phyloP scores from a whole-genome alignment of 257 asterid genomes.

The Nicotiana tomentosiformis region DNA sequence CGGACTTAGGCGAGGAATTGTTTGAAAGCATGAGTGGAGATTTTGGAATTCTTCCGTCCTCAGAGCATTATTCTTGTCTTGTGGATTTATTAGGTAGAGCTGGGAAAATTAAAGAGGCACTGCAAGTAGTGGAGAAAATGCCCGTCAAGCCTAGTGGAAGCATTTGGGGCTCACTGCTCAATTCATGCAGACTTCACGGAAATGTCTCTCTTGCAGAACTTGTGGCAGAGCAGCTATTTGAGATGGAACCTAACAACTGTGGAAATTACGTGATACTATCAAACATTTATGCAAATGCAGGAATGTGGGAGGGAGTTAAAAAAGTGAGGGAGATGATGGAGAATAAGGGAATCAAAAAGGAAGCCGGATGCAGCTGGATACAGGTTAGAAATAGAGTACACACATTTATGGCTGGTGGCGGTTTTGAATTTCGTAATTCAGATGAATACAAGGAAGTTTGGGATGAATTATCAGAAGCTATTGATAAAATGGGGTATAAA shows the following conservation, averaged over 20 bases:
- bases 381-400: conserved; percentile 28
- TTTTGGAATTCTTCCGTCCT: conserved; percentile 23
- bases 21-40: conserved; percentile 33
- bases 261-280: conserved; percentile 41
- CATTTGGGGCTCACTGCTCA: conserved; percentile 53
- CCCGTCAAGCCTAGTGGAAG: conserved; percentile 40
- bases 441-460: conserved; percentile 29
- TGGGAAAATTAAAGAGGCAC: conserved; percentile 42
- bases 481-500: conserved; percentile 33
- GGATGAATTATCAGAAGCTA: conserved; percentile 25
- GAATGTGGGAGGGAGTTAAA: conserved; percentile 46
- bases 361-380: conserved; percentile 45
- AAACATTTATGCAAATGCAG: conserved; percentile 45
- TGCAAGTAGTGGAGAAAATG: conserved; percentile 32
- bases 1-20: conserved; percentile 25
- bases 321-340: conserved; percentile 39
- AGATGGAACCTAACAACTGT: conserved; percentile 38
- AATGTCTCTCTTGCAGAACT: conserved; percentile 35
- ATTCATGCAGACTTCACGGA: conserved; percentile 37
- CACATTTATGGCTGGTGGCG: conserved; percentile 39
- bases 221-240: conserved; percentile 31
- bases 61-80: conserved; percentile 49
- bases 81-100: conserved; percentile 45
- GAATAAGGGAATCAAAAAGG: conserved; percentile 35
- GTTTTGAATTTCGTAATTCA: conserved; percentile 35